phyloP scores from a whole-genome alignment of 2,329 filamentous ascomycete genomes.

The Penicillium sp. region DNA sequence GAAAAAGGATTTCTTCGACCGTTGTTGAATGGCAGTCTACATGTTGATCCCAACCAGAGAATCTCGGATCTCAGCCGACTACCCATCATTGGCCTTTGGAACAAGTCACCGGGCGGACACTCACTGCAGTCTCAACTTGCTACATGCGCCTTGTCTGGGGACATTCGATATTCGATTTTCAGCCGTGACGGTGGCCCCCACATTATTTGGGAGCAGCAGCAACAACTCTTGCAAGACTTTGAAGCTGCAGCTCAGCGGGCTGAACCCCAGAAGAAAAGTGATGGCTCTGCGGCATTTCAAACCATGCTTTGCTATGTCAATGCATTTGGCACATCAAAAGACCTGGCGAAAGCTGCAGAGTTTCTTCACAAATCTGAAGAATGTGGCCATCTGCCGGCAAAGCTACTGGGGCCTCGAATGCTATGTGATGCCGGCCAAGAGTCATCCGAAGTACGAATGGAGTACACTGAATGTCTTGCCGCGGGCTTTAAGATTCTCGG shows the following conservation, averaged over 20 bases:
- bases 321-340: constrained; percentile 9
- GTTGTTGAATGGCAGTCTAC: constrained; percentile 5
- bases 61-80: constrained; percentile 7
- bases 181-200: constrained; percentile 7
- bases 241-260: constrained; percentile 4
- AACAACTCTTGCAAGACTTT: constrained; percentile 10
- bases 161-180: constrained; percentile 10
- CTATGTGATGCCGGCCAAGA: constrained; percentile 1
- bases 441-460: not conserved
- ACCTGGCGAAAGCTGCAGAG: constrained; percentile 3
- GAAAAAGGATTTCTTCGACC: constrained; percentile 11
- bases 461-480: constrained; percentile 7
- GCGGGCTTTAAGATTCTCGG: constrained; percentile 1
- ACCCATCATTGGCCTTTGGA: constrained; percentile 9
- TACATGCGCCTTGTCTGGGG: constrained; percentile 9
- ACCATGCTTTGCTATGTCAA: constrained; percentile 11
- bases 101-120: constrained; percentile 5
- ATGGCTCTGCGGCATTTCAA: constrained; percentile 6
- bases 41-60: constrained; percentile 3
- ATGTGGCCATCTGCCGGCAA: constrained; percentile 5
- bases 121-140: constrained; percentile 10
- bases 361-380: constrained; percentile 7
- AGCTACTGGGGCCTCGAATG: constrained; percentile 5
- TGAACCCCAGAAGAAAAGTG: constrained; percentile 1
- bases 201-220: constrained; percentile 13